phyloP scores from a whole-genome alignment of 177 flowering plant genomes.

The Vitis hybrid region DNA sequence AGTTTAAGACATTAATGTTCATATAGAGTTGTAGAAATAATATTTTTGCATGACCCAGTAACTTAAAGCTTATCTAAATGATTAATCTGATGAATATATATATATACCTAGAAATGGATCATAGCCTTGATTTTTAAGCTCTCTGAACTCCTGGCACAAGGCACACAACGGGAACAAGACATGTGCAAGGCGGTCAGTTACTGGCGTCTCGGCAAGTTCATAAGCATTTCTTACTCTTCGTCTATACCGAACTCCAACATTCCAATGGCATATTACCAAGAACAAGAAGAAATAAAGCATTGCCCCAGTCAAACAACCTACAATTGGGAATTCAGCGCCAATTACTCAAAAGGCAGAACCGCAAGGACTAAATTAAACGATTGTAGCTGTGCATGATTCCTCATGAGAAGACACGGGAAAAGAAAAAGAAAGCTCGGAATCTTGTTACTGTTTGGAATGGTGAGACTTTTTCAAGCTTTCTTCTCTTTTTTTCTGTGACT shows the following conservation, averaged over 20 bases:
- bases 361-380: no score
- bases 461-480: no score
- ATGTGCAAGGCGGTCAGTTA: constrained; percentile 2
- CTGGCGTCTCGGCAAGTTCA: not conserved
- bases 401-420: no score
- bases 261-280: constrained; percentile 12
- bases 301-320: constrained; percentile 7
- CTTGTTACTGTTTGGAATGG: no score
- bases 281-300: constrained; percentile 4
- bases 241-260: constrained; percentile 4
- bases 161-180: constrained; percentile 7
- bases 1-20: not conserved
- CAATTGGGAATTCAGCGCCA: no score
- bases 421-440: no score
- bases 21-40: not conserved
- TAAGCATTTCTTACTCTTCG: constrained; percentile 3
- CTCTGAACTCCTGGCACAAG: constrained; percentile 16
- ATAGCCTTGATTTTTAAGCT: constrained; percentile 12
- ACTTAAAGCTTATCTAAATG: no score
- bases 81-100: not conserved
- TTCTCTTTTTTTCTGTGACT: no score
- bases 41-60: no score
- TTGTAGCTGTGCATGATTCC: no score
- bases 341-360: no score
- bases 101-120: constrained; percentile 11